Evolutionary conservation across 345 rosid genomes (phyloP).

Genomic region (Erodium maritimum): DNA sequence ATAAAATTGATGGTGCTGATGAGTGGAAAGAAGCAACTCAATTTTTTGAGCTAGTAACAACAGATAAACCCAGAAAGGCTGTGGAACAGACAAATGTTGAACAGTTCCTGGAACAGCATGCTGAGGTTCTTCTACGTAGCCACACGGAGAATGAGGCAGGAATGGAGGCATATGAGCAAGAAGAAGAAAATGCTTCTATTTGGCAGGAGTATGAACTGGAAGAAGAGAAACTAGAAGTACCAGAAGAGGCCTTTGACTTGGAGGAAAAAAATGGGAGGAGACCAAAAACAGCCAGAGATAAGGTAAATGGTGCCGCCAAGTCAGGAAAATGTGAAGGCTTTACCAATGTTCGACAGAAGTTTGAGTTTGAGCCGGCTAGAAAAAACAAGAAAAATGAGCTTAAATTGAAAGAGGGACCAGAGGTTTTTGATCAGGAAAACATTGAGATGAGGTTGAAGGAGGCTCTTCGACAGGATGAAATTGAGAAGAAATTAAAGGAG

Average conservation of each 20-base stretch:
- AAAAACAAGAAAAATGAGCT: slow-evolving; percentile 21
- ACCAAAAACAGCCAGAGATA: slow-evolving; percentile 25
- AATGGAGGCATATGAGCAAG: slow-evolving; percentile 21
- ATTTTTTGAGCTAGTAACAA: slow-evolving; percentile 55
- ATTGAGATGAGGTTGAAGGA: slow-evolving; percentile 16
- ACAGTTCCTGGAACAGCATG: slow-evolving; percentile 15
- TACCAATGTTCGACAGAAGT: slow-evolving; percentile 17
- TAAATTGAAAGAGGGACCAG: slow-evolving; percentile 19
- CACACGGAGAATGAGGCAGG: slow-evolving; percentile 26
- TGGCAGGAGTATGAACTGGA: slow-evolving; percentile 25
- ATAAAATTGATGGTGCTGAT: slow-evolving; percentile 32
- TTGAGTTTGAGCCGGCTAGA: slow-evolving; percentile 19
- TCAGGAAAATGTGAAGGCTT: slow-evolving; percentile 22
- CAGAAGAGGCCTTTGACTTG: slow-evolving; percentile 16
- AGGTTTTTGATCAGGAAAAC: slow-evolving; percentile 21
- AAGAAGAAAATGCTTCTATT: slow-evolving; percentile 15
- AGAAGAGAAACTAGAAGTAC: slow-evolving; percentile 16
- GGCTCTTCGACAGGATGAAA: slow-evolving; percentile 22
- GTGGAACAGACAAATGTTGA: slow-evolving; percentile 28
- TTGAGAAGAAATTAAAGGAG: slow-evolving; percentile 22
- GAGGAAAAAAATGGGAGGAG: slow-evolving; percentile 14
- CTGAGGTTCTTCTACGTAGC: slow-evolving; percentile 20
- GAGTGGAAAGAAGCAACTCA: slow-evolving; percentile 71
- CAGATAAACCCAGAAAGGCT: slow-evolving; percentile 32
- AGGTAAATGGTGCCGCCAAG: slow-evolving; percentile 20